Percentiles rank a stretch among this genome's conserved stretches.
These are phyloP conservation scores for Pontederia crassipes DNA, from an alignment of 176 grass and related monocot genomes.

Conservation along the genomic window DNA sequence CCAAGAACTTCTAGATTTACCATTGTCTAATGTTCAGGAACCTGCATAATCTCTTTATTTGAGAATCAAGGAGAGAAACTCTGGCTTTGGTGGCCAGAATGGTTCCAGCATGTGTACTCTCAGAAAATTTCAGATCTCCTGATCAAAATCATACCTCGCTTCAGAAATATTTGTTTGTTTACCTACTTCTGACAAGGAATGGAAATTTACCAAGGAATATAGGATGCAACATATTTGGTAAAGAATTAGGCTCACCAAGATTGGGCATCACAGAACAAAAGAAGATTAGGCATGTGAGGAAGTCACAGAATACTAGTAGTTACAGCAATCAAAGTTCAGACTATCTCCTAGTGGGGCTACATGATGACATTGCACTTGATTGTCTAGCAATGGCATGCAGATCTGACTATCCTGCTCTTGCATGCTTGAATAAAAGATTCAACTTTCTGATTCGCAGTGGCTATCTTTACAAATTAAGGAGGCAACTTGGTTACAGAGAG, in stretches of 20 bases:
- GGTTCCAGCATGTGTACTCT: conserved; percentile 41
- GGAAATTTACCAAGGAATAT: conserved; percentile 30
- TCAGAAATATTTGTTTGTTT: conserved; percentile 51
- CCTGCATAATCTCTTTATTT: not conserved
- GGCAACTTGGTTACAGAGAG: conserved; percentile 52
- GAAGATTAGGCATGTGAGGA: conserved; percentile 28
- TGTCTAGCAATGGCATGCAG: conserved; percentile 68
- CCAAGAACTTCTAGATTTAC: conserved; percentile 4
- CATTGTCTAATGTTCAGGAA: conserved; percentile 24
- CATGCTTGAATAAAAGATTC: conserved; percentile 59
- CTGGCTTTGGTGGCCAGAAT: conserved; percentile 43
- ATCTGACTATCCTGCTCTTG: conserved; percentile 58
- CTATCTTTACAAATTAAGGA: conserved; percentile 64
- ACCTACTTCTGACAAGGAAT: conserved; percentile 45
- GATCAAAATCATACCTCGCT: conserved; percentile 46
- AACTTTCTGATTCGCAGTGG: conserved; percentile 61
- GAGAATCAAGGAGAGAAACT: conserved; percentile 26
- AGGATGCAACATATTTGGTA: conserved; percentile 18
- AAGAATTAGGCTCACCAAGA: conserved; percentile 18
- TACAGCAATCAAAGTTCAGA: conserved; percentile 38
- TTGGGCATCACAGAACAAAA: conserved; percentile 31
- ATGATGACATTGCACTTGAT: conserved; percentile 64
- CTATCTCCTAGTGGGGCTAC: conserved; percentile 58
- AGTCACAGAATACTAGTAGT: conserved; percentile 27
- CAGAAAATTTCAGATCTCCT: conserved; percentile 43